These are phyloP conservation scores for Aspergillus sp. DNA, from an alignment of 2,329 filamentous ascomycete species.

Conservation along the genomic window DNA sequence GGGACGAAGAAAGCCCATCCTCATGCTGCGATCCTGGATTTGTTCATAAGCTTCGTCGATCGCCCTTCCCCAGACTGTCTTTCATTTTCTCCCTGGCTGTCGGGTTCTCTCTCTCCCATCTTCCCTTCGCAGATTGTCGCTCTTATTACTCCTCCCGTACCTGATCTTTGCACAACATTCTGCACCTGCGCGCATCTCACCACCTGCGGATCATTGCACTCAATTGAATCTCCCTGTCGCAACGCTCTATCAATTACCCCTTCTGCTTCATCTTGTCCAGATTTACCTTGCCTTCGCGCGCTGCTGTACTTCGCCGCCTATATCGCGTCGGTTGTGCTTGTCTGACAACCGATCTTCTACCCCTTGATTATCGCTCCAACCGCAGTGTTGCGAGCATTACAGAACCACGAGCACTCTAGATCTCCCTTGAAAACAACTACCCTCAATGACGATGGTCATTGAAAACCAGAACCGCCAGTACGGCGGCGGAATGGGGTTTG, in stretches of 20 bases:
- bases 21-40: slow-evolving; percentile 34
- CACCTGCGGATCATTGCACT: slow-evolving; percentile 15
- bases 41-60: slow-evolving; percentile 48
- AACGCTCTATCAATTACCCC: background rate
- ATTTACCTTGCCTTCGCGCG: background rate
- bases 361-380: slow-evolving; percentile 14
- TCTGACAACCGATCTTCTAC: slow-evolving; percentile 7
- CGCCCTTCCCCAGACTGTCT: slow-evolving; percentile 39
- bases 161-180: slow-evolving; percentile 13
- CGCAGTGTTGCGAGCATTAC: slow-evolving; percentile 8
- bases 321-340: background rate
- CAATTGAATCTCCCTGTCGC: slow-evolving; percentile 13
- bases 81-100: slow-evolving; percentile 22
- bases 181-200: slow-evolving; percentile 12
- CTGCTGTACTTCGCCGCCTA: background rate
- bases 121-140: slow-evolving; percentile 12
- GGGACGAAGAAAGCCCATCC: slow-evolving; percentile 16
- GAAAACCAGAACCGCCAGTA: slow-evolving; percentile 83
- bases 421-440: slow-evolving; percentile 14
- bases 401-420: background rate
- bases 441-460: slow-evolving; percentile 90
- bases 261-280: background rate
- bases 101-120: slow-evolving; percentile 14
- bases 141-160: slow-evolving; percentile 10
- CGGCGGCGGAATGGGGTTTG: slow-evolving; percentile 71